Evolutionary conservation across 2,329 filamentous ascomycete genomes (phyloP).

Genomic region (Pseudogymnoascus sp.): DNA sequence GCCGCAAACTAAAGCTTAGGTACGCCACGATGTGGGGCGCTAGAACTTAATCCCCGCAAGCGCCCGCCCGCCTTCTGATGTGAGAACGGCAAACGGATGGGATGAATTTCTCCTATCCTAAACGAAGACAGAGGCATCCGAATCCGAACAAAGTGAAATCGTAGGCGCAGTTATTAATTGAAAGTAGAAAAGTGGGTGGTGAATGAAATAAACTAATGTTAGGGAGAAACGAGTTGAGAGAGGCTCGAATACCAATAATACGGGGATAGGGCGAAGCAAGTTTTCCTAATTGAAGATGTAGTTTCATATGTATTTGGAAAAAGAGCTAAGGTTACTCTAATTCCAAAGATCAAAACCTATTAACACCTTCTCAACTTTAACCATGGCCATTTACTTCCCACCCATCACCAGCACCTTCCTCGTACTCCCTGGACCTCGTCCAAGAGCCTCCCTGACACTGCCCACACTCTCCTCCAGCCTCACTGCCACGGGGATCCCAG

Average conservation of each 20-base stretch:
- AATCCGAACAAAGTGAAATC: neutral
- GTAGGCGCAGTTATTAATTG: neutral
- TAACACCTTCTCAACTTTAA: no score
- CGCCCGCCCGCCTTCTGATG: neutral
- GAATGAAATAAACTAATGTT: neutral
- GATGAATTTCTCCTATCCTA: neutral
- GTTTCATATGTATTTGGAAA: neutral
- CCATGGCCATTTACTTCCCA: neutral
- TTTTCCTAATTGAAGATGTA: neutral
- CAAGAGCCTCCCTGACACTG: slow-evolving; percentile 31
- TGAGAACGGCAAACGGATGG: neutral
- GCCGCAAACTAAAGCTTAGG: neutral
- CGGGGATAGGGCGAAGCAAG: neutral
- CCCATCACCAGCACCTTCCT: slow-evolving; percentile 20
- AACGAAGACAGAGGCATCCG: neutral
- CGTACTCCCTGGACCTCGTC: slow-evolving; percentile 30
- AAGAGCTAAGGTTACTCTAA: neutral
- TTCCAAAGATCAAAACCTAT: neutral
- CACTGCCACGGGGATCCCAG: slow-evolving; percentile 8
- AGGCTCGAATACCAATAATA: neutral
- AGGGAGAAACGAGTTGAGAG: neutral
- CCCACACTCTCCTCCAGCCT: slow-evolving; percentile 12
- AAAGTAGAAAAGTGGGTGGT: neutral
- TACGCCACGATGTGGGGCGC: neutral
- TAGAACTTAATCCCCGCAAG: neutral